A percentile compares a stretch with the other conserved stretches of the same genome.
phyloP scores from a whole-genome alignment of 2,329 filamentous ascomycete species.

The Pseudogymnoascus sp. region DNA sequence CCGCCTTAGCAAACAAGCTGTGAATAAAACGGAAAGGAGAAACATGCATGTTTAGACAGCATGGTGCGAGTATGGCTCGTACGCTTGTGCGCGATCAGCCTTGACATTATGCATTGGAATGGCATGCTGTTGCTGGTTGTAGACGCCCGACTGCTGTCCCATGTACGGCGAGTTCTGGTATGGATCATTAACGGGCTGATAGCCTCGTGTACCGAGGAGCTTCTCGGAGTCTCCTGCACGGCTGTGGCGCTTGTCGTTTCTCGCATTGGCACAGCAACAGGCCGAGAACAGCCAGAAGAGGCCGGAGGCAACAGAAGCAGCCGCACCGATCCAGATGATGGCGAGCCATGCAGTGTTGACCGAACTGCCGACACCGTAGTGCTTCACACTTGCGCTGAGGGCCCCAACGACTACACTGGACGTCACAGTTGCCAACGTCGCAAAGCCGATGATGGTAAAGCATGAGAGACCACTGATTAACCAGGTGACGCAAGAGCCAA shows the following conservation, averaged over 20 bases:
- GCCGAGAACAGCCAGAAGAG: constrained; percentile 88
- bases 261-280: constrained; percentile 65
- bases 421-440: constrained; percentile 67
- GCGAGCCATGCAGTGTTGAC: constrained; percentile 66
- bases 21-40: background rate
- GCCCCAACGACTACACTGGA: constrained; percentile 62
- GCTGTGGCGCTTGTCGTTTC: constrained; percentile 13
- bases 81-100: constrained; percentile 40
- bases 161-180: constrained; percentile 30
- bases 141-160: constrained; percentile 32
- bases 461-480: constrained; percentile 61
- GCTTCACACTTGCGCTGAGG: constrained; percentile 58
- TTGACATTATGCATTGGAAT: constrained; percentile 26
- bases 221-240: constrained; percentile 25
- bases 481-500: constrained; percentile 75
- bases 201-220: constrained; percentile 25
- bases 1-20: constrained; percentile 1
- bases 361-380: constrained; percentile 61
- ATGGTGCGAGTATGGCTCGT: constrained; percentile 56
- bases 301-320: constrained; percentile 65
- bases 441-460: constrained; percentile 50
- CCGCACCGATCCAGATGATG: constrained; percentile 71
- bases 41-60: constrained; percentile 35
- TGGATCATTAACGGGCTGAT: constrained; percentile 39
- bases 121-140: constrained; percentile 32